Base-by-base conservation (phyloP, 306 rosid genomes). In the Fragaria ananassa region DNA sequence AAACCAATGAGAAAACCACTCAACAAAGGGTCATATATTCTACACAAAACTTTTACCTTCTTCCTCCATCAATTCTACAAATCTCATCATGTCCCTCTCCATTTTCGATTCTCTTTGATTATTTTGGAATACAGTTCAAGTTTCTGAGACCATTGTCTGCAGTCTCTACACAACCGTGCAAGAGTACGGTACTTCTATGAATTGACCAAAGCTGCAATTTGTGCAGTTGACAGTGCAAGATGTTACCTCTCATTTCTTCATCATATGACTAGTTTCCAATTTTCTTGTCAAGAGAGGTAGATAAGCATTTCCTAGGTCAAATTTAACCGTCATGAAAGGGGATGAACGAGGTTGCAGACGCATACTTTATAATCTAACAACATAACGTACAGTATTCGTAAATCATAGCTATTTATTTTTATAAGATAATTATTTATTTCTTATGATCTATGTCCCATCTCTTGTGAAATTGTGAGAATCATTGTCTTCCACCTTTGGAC, bases 121-220 rank as follows among this genome's bases (percentile, higher is more conserved):
- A 68, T 72, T 78, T 75, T 14, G 35, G 5, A 66, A 66, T 72
- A 21, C 68, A 25, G 74, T 77, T 71, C 65, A 25, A 73, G 29
- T 69, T 76, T n/a, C 15, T 54, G 10, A 34, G 23, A 46, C 78
- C 61, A 74, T n/a, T 12, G 46, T 37, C 39, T 37, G 39, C 39
- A 4, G 39, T 37, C 41, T 37, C 39, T 46, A 25, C 65, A 47
- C 44, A 29, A 41, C 44, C 45, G 13, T 63, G 10, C 5, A 17
- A 44, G 12, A 29, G 41, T 29, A 61, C 66, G 69, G 78, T 19
- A 62, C 79, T 61, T 31, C 3, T 10, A 61, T 76, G 81, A 85
- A 76, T 78, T 64, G 85, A 83, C 80, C 74, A 81, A 81, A 85
- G 83, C 79, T 86, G 81, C 83, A 83, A 74, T 45, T 45, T 71